These are phyloP conservation scores for Lolium multiflorum DNA, from an alignment of 176 grass and related monocot genomes.

Conservation along the genomic window DNA sequence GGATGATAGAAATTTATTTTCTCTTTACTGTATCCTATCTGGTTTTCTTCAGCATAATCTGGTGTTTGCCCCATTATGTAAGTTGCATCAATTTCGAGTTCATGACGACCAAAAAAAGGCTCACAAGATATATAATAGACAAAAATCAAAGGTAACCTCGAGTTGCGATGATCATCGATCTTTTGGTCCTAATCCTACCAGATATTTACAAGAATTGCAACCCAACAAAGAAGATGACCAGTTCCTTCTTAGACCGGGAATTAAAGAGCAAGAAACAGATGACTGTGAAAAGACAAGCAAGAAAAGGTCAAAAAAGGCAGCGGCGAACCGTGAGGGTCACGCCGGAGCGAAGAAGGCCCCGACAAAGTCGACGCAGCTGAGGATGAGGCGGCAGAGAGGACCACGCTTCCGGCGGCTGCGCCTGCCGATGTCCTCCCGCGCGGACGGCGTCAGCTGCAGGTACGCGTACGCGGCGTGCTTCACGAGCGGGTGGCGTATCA, in stretches of 20 bases:
- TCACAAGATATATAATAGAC: background rate
- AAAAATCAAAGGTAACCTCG: background rate
- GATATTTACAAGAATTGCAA: conserved; percentile 44
- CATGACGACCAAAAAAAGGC: background rate
- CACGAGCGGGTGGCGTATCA: conserved; percentile 78
- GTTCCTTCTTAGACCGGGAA: background rate
- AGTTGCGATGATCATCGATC: background rate
- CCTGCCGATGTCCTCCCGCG: conserved; percentile 14
- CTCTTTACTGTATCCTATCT: background rate
- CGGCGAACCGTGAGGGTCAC: background rate
- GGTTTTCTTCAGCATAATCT: background rate
- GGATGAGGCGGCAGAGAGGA: conserved; percentile 32
- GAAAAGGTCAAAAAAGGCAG: background rate
- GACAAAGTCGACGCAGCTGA: conserved; percentile 51
- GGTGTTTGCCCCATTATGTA: background rate
- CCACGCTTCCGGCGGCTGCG: background rate
- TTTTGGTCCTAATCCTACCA: conserved; percentile 13
- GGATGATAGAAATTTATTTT: conserved; percentile 1
- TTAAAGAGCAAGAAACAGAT: background rate
- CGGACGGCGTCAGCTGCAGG: conserved; percentile 68
- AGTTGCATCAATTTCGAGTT: background rate
- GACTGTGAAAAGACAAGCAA: background rate
- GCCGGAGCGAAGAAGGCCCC: conserved; percentile 43
- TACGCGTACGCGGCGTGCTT: conserved; percentile 83
- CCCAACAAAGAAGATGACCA: background rate